Base-by-base conservation (phyloP, 2,329 filamentous ascomycete genomes). In the Fusarium drepaniforme region DNA sequence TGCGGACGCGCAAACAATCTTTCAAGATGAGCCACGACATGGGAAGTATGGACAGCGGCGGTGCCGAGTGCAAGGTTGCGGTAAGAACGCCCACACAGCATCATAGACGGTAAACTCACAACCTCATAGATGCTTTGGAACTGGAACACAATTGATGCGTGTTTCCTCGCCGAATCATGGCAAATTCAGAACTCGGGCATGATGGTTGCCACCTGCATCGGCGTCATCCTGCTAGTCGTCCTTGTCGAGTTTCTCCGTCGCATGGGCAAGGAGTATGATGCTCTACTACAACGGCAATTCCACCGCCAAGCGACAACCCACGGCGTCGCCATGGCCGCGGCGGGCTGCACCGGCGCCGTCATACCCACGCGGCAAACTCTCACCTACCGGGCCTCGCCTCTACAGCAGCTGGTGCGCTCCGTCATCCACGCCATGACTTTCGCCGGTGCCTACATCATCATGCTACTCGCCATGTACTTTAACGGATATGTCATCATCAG, bases 131-230 rank as follows among this genome's bases (percentile, higher is more conserved):
- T 94, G 93, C 84, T 94, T 38, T 94, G 93, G 93, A 95, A 94
- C 80, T 94, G 93, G 92, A 87, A 93, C 82, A 92, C 91, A 3
- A 86, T 93, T 78, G 90, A 93, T 80, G 84, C 91, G 23, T 94
- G 91, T 83, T 96, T 96, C 86, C 87, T 96, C 76, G 85, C 93
- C 21, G 78, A 81, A 7, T 87, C 88, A 53, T 97, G 94, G 94
- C 92, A 92, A 79, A 90, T 96, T 80, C 90, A 84, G n/a, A 92
- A 90, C 49, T 83, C 83, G 5, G 91, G 89, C 82, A 93, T 93
- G 88, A 96, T 97, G 82, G 93, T 92, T 38, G 94, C 92, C 37
- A 93, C 91, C 44, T 96, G 94, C 84, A 91, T 97, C 78, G 94
- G 93, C 70, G 91, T 94, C 21, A 86, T 94, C 64, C 85, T 92